phyloP scores from a whole-genome alignment of 1,139 yeast genomes.

The Eremothecium gossypii region DNA sequence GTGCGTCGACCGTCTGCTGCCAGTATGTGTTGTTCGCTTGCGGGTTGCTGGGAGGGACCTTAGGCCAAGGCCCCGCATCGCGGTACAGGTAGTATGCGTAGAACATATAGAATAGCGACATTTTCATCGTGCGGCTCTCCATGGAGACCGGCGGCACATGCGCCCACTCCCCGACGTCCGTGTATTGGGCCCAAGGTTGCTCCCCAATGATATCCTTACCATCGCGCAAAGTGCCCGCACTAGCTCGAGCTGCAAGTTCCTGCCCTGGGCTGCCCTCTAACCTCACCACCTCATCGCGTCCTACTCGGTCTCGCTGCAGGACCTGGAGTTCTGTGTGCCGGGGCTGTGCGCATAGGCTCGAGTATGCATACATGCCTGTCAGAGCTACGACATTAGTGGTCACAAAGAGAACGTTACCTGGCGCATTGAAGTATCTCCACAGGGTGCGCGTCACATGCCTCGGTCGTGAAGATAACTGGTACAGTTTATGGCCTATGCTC shows the following conservation, averaged over 20 bases:
- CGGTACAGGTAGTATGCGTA: slow-evolving; percentile 22
- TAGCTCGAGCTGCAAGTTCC: too few species aligned
- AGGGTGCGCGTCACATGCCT: slow-evolving; percentile 9
- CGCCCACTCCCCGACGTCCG: background rate
- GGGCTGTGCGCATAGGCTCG: slow-evolving; percentile 1
- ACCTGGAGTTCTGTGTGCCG: too few species aligned
- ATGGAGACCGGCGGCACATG: slow-evolving; percentile 7
- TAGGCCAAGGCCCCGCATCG: slow-evolving; percentile 8
- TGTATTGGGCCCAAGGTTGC: background rate
- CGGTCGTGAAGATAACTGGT: background rate
- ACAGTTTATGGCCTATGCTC: background rate
- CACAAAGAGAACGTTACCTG: slow-evolving; percentile 28
- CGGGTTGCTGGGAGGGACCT: slow-evolving; percentile 1
- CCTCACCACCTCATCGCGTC: background rate
- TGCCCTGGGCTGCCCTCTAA: background rate
- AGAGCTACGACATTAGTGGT: slow-evolving; percentile 27
- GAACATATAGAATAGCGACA: slow-evolving; percentile 25
- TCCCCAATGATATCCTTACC: background rate
- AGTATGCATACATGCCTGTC: slow-evolving; percentile 24
- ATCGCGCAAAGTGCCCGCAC: background rate
- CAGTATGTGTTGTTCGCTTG: background rate
- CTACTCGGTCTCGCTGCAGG: slow-evolving; percentile 2
- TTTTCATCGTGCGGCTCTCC: slow-evolving; percentile 18
- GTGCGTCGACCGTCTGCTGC: slow-evolving; percentile 1
- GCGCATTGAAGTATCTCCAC: slow-evolving; percentile 29